Evolutionary conservation across 306 rosid species (phyloP), one percentile per base, ranked within the genome.

Genomic region (Castanopsis chinensis): DNA sequence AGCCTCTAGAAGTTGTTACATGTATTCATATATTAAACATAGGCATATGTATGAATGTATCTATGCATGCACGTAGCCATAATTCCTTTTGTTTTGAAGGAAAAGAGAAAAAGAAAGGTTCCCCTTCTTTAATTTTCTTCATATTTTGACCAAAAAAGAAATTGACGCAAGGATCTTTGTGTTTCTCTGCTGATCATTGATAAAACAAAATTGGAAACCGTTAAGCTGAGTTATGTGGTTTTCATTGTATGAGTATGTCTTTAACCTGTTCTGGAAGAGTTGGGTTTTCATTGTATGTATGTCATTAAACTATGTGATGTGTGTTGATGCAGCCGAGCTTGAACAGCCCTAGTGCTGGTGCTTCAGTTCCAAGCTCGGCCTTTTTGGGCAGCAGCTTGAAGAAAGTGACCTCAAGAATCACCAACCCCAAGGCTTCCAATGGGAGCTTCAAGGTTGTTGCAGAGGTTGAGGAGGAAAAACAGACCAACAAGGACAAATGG

Each of bases 321-420:
- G 19, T 67, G 72, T 67, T 19, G 51, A 67, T 81, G 88, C 89
- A 93, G 99, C 28, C 90, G 85, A 93, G 91, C 79, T 87, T 87
- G 68, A 93, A 90, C 53, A 90, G 90, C 20, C 81, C 97, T 25
- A 86, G 87, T 74, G 79, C 84, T 55, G 92, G 83, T 64, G 82
- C 78, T 59, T 82, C 89, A 35, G 89, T 82, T 80, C 90, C 97
- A 21, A 89, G 84, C 87, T 83, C 99, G 32, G 76, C 88, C 57
- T 91, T 96, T 78, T 78, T 93, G 68, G 99, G 99, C 5, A 89
- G 74, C 78, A 89, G 83, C 83, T 89, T 96, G 90, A 96, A 93
- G 98, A 93, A 87, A 84, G 84, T 84, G 75, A 87, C 18, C 74
- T 73, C 94, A 25, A 92, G 89, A 81, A 14, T 83, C 35, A 78